A percentile compares a stretch with the other conserved stretches of the same genome.
These are phyloP conservation scores for Panellus pusillus DNA, from an alignment of 768 basidiomycete genomes.

Conservation along the genomic window DNA sequence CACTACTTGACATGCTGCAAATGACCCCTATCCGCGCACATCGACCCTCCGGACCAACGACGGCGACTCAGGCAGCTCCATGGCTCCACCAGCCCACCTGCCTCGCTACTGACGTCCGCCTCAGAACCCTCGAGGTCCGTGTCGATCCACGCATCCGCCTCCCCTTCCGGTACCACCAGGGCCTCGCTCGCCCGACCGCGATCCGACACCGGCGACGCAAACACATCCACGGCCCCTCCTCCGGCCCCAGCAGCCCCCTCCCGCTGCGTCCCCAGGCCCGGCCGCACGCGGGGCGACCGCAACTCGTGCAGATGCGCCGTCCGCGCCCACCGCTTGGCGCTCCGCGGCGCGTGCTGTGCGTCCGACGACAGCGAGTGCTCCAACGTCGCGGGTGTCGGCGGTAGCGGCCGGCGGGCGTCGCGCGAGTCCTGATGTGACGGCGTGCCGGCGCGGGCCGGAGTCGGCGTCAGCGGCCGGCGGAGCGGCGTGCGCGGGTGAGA, in stretches of 20 bases:
- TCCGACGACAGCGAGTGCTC: constrained; percentile 14
- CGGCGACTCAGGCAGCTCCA: no score
- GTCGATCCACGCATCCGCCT: no score
- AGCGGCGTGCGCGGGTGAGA: constrained; percentile 14
- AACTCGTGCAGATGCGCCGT: constrained; percentile 56
- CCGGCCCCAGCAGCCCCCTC: neutral
- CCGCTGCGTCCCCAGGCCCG: neutral
- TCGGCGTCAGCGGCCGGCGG: constrained; percentile 19
- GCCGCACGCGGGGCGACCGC: constrained; percentile 16
- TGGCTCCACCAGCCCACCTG: no score
- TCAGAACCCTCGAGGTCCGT: no score
- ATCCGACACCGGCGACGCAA: constrained; percentile 5
- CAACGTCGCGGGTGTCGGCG: constrained; percentile 3
- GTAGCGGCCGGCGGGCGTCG: neutral
- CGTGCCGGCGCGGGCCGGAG: neutral
- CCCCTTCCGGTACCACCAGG: no score
- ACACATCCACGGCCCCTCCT: neutral
- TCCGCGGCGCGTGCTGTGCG: constrained; percentile 21
- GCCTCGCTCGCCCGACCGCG: no score
- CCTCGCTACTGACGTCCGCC: no score
- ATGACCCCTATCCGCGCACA: neutral
- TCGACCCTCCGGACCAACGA: no score
- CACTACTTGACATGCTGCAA: neutral
- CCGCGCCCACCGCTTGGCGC: constrained; percentile 45
- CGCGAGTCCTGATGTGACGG: neutral